Conservation (phyloP, 179 eudicot genomes). For the Spinacia oleracea region DNA sequence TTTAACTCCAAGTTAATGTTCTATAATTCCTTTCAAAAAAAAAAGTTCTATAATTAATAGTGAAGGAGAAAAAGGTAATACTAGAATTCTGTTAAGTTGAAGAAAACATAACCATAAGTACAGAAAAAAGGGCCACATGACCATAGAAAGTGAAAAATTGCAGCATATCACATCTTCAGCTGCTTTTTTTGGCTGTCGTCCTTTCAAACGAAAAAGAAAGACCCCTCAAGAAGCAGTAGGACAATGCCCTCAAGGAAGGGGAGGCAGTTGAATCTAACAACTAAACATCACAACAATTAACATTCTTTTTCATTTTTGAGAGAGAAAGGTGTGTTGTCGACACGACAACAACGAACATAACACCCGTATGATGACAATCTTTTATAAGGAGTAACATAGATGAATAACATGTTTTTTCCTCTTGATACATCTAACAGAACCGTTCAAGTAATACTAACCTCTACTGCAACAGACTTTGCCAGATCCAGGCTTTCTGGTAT, state of each 20-base stretch:
- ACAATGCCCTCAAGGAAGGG: background rate
- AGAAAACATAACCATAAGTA: background rate
- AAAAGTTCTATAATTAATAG: background rate
- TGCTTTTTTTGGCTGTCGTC: background rate
- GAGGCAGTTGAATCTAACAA: background rate
- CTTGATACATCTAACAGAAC: background rate
- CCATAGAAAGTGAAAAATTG: background rate
- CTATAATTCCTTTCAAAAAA: too few relatives aligned
- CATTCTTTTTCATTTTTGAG: too few relatives aligned
- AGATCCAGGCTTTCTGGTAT: slow-evolving; percentile 63
- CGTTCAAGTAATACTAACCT: slow-evolving; percentile 50
- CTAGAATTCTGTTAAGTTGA: background rate
- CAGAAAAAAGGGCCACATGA: background rate
- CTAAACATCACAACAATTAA: background rate
- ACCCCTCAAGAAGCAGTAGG: background rate
- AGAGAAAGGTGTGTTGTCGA: too few relatives aligned
- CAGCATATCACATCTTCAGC: background rate
- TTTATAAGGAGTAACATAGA: background rate
- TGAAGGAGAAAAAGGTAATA: background rate
- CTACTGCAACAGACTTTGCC: slow-evolving; percentile 72
- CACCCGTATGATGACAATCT: background rate
- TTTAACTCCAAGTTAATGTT: background rate
- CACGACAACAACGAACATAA: background rate
- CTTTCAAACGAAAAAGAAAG: background rate
- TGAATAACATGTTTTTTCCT: background rate